Evolutionary conservation across 441 rosid species (phyloP), one percentile per base, ranked within the genome.

Genomic region (Populus hybrid): DNA sequence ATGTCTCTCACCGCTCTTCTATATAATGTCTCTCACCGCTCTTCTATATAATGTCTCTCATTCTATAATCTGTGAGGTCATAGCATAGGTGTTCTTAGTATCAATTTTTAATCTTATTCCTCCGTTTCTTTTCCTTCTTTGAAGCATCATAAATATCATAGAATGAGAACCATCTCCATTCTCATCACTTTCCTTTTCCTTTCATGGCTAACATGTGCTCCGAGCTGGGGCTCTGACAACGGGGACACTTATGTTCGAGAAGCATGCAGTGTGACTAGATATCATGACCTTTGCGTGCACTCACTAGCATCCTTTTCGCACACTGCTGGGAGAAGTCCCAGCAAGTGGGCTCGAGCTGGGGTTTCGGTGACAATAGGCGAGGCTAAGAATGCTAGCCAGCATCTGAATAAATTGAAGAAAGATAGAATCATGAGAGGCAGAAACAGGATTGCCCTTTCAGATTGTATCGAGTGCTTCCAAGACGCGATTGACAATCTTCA

Each of bases 331-430:
- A 87, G 75, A 66, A 94, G 89, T 79, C 93, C 94, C 0, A 88
- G 89, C 87, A 87, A n/a, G 81, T 95, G 98, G 98, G 93, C 99
- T 1, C 84, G 97, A 26, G 98, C 91, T 0, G 94, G 93, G 26
- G 95, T 94, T 18, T 90, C 98, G 6, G 97, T 92, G 16, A 85
- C 94, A 0, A 70, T 91, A 69, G 71, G 82, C 0, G 93, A 91
- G 84, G 90, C 83, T 81, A 90, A 90, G 84, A 79, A 72, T 11
- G 81, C 86, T 24, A 72, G 72, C 12, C 75, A 5, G 10, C 82
- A 72, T 82, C 70, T 95, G 70, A 70, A 42, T 34, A 78, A 69
- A 24, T 67, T 93, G 78, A 80, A 88, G 76, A 82, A 78, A 46
- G 20, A 46, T 5, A 59, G 73, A 8, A 46, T 84, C 5, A 59